Percentiles rank a stretch among this genome's conserved stretches.
Conservation (phyloP, 345 rosid genomes). For the Gossypium herbaceum region DNA sequence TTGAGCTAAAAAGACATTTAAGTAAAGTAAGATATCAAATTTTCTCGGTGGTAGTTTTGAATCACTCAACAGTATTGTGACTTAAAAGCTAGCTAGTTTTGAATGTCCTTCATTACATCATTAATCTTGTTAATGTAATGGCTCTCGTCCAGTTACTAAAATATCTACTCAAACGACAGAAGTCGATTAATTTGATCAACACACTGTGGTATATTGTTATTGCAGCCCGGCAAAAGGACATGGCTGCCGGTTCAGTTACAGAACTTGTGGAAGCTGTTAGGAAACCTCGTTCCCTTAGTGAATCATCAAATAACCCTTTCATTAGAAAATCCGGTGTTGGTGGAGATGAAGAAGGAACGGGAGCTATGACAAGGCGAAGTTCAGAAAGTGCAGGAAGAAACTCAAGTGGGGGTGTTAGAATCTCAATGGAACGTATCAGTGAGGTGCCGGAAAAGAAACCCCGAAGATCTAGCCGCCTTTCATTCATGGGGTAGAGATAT, state of each 20-base stretch:
- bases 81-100: too few species aligned
- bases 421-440: constrained; percentile 69
- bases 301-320: constrained; percentile 51
- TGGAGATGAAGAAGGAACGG: constrained; percentile 32
- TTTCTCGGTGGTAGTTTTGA: too few species aligned
- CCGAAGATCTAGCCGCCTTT: constrained; percentile 60
- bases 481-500: constrained; percentile 65
- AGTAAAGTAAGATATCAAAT: too few species aligned
- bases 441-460: constrained; percentile 71
- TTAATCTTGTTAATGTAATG: background rate
- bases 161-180: background rate
- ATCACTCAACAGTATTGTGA: too few species aligned
- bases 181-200: background rate
- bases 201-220: background rate
- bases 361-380: constrained; percentile 43
- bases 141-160: background rate
- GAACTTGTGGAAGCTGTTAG: constrained; percentile 87
- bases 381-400: constrained; percentile 47
- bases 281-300: constrained; percentile 80
- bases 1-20: too few species aligned
- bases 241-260: constrained; percentile 63
- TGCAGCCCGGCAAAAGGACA: constrained; percentile 82
- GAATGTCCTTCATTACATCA: too few species aligned
- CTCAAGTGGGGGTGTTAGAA: constrained; percentile 35
- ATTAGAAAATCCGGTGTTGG: constrained; percentile 43